Conservation (phyloP, 306 rosid genomes). For the Clitoria ternatea region DNA sequence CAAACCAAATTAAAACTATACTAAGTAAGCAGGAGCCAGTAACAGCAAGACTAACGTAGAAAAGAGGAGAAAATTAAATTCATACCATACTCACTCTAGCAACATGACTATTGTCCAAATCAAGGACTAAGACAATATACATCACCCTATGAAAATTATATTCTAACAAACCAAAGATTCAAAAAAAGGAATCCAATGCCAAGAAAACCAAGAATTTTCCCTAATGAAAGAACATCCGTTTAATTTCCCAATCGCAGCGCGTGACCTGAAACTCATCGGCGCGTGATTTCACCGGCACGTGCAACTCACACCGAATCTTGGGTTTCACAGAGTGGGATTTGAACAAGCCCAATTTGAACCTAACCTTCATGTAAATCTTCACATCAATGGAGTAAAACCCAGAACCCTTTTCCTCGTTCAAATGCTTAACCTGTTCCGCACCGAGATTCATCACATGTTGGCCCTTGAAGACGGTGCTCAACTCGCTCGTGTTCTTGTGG, state of each 20-base stretch:
- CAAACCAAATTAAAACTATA: too few relatives aligned
- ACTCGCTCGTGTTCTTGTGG: slow-evolving; percentile 30
- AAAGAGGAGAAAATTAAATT: too few relatives aligned
- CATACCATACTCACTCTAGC: too few relatives aligned
- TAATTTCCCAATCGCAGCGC: slow-evolving; percentile 32
- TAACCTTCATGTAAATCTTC: slow-evolving; percentile 28
- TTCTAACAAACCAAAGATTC: background rate
- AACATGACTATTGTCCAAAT: too few relatives aligned
- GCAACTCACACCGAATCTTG: slow-evolving; percentile 39
- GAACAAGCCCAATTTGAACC: slow-evolving; percentile 37
- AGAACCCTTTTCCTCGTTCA: slow-evolving; percentile 21
- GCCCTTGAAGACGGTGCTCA: slow-evolving; percentile 25
- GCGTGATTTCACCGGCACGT: slow-evolving; percentile 34
- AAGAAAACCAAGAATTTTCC: background rate
- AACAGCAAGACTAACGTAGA: too few relatives aligned
- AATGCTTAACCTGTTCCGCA: background rate
- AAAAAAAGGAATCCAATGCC: too few relatives aligned
- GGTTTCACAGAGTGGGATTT: slow-evolving; percentile 39
- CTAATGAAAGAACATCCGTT: slow-evolving; percentile 20
- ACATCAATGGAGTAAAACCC: slow-evolving; percentile 39
- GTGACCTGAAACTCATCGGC: slow-evolving; percentile 18
- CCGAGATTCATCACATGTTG: background rate
- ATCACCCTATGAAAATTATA: too few relatives aligned
- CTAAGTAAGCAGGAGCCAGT: too few relatives aligned
- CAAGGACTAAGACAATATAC: too few relatives aligned